phyloP scores from a whole-genome alignment of 1,139 yeast genomes.

The Taphrina confusa region DNA sequence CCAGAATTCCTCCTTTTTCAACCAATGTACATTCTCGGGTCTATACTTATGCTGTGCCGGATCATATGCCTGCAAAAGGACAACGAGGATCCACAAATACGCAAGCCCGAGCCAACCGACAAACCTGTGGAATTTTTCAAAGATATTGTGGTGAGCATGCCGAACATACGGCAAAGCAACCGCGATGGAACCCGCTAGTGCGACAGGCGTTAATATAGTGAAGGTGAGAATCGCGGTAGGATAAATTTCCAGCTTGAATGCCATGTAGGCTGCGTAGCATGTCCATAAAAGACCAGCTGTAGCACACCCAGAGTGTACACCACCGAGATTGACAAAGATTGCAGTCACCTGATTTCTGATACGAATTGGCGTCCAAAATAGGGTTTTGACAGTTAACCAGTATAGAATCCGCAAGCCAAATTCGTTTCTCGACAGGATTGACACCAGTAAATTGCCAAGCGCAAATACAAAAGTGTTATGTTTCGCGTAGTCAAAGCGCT shows the following conservation, averaged over 20 bases:
- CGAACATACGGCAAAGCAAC: conserved; percentile 29
- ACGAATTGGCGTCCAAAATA: conserved; percentile 29
- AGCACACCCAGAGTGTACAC: conserved; percentile 30
- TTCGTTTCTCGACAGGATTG: conserved; percentile 23
- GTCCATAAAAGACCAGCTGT: conserved; percentile 30
- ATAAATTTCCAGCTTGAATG: conserved; percentile 4
- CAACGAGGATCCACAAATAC: conserved; percentile 27
- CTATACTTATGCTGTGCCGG: not conserved
- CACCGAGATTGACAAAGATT: conserved; percentile 28
- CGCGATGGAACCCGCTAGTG: conserved; percentile 21
- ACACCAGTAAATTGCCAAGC: conserved; percentile 23
- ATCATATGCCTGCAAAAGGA: conserved; percentile 21
- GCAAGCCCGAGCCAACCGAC: conserved; percentile 31
- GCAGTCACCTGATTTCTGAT: conserved; percentile 21
- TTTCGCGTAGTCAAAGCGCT: conserved; percentile 23
- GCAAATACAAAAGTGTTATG: conserved; percentile 24
- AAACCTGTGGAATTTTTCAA: conserved; percentile 25
- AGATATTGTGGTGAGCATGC: conserved; percentile 22
- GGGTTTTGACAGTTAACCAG: conserved; percentile 20
- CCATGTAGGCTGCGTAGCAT: conserved; percentile 22
- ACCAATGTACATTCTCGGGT: not conserved
- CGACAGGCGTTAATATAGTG: conserved; percentile 23
- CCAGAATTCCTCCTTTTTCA: conserved; percentile 24
- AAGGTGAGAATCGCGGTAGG: conserved; percentile 23
- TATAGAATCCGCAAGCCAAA: conserved; percentile 17